Evolutionary conservation across 306 rosid species (phyloP).

Genomic region (Pterocarpus santalinus): DNA sequence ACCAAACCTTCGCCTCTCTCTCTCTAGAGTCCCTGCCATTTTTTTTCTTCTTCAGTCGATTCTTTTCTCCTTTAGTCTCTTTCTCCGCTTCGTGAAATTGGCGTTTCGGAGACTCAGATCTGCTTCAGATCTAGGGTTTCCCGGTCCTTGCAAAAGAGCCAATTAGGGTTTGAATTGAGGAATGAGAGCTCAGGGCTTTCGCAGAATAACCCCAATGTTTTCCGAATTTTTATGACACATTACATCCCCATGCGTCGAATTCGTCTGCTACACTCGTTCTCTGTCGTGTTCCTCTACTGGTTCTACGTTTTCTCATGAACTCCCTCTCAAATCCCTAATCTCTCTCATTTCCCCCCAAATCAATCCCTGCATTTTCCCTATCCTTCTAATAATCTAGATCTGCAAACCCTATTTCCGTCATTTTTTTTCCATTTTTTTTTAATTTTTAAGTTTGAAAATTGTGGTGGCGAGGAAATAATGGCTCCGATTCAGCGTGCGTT

Average conservation of each 20-base stretch:
- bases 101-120: constrained; percentile 12
- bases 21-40: neutral
- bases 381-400: constrained; percentile 37
- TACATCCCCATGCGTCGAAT: constrained; percentile 55
- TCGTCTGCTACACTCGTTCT: constrained; percentile 58
- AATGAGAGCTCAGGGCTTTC: constrained; percentile 17
- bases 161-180: constrained; percentile 4
- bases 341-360: neutral
- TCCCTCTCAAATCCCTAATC: constrained; percentile 24
- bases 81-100: neutral
- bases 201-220: constrained; percentile 48
- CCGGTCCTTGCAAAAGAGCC: neutral
- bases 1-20: neutral
- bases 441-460: neutral
- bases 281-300: constrained; percentile 63
- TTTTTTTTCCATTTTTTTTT: neutral
- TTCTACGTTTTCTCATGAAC: constrained; percentile 77
- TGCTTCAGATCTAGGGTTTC: constrained; percentile 50
- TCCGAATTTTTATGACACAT: constrained; percentile 39
- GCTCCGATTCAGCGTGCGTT: constrained; percentile 54
- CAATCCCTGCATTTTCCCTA: constrained; percentile 31
- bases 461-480: constrained; percentile 61
- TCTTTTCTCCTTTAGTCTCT: neutral
- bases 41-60: neutral
- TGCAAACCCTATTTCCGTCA: neutral